These are phyloP conservation scores for Lipomyces yamanashiensis DNA, from an alignment of 805 yeast genomes.

Conservation along the genomic window DNA sequence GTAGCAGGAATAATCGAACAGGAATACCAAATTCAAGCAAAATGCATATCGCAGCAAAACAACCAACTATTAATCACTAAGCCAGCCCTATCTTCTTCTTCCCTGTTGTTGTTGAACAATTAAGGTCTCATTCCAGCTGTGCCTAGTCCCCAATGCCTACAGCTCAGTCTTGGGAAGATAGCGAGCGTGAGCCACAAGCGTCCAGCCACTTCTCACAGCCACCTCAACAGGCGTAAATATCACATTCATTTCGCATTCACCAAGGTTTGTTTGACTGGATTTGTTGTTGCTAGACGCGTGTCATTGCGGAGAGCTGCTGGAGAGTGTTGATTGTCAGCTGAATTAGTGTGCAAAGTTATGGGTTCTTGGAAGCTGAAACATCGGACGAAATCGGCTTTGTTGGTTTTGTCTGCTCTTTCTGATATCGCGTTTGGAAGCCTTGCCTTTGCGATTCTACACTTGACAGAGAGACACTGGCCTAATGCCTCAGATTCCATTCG, in stretches of 20 bases:
- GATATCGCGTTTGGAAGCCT: conserved; percentile 13
- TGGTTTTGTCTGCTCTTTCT: not conserved
- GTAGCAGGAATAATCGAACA: not conserved
- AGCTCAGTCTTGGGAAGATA: not conserved
- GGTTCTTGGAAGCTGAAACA: not conserved
- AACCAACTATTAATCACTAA: not conserved
- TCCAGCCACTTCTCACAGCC: not conserved
- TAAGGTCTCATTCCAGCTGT: not conserved
- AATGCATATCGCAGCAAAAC: not conserved
- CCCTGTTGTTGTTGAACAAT: not conserved
- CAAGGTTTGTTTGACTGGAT: no score
- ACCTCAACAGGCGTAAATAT: not conserved
- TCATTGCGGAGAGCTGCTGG: not conserved
- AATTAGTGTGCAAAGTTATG: not conserved
- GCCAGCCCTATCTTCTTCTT: not conserved
- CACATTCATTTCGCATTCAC: not conserved
- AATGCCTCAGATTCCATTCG: not conserved
- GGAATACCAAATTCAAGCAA: not conserved
- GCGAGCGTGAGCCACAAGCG: not conserved
- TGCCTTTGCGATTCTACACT: not conserved
- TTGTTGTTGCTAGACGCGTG: not conserved
- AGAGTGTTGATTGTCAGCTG: not conserved
- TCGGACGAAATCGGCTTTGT: not conserved
- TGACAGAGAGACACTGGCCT: not conserved
- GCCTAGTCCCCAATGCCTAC: not conserved